These are phyloP conservation scores for Zygosaccharomyces pseudorouxii DNA, from an alignment of 805 yeast species.

Conservation along the genomic window DNA sequence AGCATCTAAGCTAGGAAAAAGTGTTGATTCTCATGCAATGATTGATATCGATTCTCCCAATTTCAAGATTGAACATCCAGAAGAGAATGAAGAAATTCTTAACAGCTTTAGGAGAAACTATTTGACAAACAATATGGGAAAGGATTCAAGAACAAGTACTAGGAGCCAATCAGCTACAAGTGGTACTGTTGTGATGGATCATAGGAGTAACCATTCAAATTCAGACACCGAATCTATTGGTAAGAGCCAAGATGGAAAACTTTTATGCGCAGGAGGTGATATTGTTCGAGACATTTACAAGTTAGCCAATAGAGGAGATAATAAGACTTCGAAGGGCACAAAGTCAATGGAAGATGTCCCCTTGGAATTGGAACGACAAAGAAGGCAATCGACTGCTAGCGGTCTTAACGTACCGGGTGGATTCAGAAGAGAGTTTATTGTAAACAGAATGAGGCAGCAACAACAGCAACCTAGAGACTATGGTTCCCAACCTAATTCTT, in stretches of 20 bases:
- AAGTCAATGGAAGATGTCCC: constrained; percentile 29
- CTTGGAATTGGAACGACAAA: constrained; percentile 21
- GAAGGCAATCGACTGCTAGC: constrained; percentile 63
- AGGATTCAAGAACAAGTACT: constrained; percentile 6
- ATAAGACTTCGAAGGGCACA: constrained; percentile 2
- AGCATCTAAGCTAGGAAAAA: constrained; percentile 12
- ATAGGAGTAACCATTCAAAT: constrained; percentile 6
- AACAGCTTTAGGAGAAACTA: constrained; percentile 33
- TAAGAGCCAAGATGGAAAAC: constrained; percentile 4
- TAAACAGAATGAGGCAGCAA: constrained; percentile 37
- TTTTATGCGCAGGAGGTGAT: constrained; percentile 35
- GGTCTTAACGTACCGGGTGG: constrained; percentile 78
- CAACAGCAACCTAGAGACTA: constrained; percentile 14
- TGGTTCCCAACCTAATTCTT: constrained; percentile 11
- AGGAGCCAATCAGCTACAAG: constrained; percentile 6
- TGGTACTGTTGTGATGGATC: constrained; percentile 4
- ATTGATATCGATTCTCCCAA: constrained; percentile 33
- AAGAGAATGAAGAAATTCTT: constrained; percentile 29
- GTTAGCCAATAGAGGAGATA: constrained; percentile 14
- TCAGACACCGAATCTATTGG: constrained; percentile 5
- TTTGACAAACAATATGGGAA: constrained; percentile 16
- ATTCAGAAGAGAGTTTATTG: constrained; percentile 65
- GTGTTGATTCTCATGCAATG: constrained; percentile 25
- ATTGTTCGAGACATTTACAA: constrained; percentile 37
- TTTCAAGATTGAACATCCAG: constrained; percentile 24